Evolutionary conservation across 805 yeast species (phyloP).

Genomic region (Metschnikowia picachoensis): DNA sequence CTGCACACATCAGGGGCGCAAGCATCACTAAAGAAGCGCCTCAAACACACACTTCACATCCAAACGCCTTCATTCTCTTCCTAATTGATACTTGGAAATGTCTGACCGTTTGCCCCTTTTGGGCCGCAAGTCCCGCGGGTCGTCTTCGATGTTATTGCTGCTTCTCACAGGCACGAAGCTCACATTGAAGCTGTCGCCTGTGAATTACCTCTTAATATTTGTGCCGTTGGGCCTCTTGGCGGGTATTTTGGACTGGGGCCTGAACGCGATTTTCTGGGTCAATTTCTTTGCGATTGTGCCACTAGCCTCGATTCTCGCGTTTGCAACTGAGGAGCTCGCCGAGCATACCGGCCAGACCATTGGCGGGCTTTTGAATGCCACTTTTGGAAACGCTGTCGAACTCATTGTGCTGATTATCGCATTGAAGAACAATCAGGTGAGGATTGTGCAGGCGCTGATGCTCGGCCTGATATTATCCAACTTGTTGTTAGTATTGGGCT

Average conservation of each 20-base stretch:
- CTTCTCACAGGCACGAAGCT: slow-evolving; percentile 13
- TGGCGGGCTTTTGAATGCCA: slow-evolving; percentile 93
- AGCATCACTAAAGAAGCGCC: neutral
- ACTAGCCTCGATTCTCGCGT: slow-evolving; percentile 83
- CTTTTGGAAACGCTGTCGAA: slow-evolving; percentile 97
- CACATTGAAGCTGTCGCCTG: slow-evolving; percentile 55
- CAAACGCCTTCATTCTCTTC: too few species aligned
- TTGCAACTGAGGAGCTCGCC: slow-evolving; percentile 89
- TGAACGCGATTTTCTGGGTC: slow-evolving; percentile 56
- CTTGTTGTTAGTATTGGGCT: slow-evolving; percentile 85
- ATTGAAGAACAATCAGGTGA: slow-evolving; percentile 74
- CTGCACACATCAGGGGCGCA: neutral
- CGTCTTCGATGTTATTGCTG: slow-evolving; percentile 3
- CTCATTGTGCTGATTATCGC: slow-evolving; percentile 93
- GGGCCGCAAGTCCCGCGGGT: slow-evolving; percentile 8
- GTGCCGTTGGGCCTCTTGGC: slow-evolving; percentile 89
- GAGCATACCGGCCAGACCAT: slow-evolving; percentile 85
- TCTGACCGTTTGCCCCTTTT: slow-evolving; percentile 16
- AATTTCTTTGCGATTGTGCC: slow-evolving; percentile 92
- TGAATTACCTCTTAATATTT: slow-evolving; percentile 71
- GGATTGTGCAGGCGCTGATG: slow-evolving; percentile 97
- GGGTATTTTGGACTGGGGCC: slow-evolving; percentile 54
- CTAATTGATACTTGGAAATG: slow-evolving; percentile 1
- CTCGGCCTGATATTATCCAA: slow-evolving; percentile 90
- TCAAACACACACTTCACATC: too few species aligned